Evolutionary conservation across 352 stramenopile genomes (phyloP), one percentile per base, ranked within the genome.

Genomic region (Pythium rishiriense): DNA sequence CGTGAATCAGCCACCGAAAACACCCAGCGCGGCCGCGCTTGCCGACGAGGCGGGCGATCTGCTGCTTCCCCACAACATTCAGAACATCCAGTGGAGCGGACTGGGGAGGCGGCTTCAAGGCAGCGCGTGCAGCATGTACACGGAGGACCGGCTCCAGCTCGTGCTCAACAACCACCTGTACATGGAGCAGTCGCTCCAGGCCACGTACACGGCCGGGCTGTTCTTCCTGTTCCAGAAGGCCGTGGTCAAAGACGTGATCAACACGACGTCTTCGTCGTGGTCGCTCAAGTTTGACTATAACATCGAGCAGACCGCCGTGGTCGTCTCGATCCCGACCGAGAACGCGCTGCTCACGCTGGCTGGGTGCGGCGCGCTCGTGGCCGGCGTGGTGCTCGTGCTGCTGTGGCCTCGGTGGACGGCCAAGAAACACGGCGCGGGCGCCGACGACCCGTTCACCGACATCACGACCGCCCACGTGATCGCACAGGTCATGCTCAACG

Each of bases 141-240:
- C 53, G 28, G 57, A 64, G 21, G 57, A 56, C 22, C 57, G 45
- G 19, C 10, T 39, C 5, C 25, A 50, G 41, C 24, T 59, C 37
- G 25, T 50, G 22, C 25, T 62, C n/a, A 53, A 53, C 42, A 62
- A 62, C 42, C 54, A 62, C 22, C 3, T 53, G 19, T 62, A 62
- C 54, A 62, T 62, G 54, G 54, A 62, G 41, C n/a, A 15, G 15
- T 52, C 54, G 41, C 43, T 62, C 12, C 54, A 52, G 43, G 25
- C 54, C 5, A 53, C 42, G 28, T 62, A 62, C 42, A 53, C 54
- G 42, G 54, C 54, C 25, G 54, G 25, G 6, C n/a, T 53, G 29
- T 62, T 62, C 26, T 62, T 62, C 54, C 42, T 62, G 10, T 52
- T 62, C 54, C 54, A 62, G 42, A 33, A 62, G 14, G 42, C 42